Conservation (phyloP, 768 basidiomycete species). For the Lactarius pseudohatsudake region DNA sequence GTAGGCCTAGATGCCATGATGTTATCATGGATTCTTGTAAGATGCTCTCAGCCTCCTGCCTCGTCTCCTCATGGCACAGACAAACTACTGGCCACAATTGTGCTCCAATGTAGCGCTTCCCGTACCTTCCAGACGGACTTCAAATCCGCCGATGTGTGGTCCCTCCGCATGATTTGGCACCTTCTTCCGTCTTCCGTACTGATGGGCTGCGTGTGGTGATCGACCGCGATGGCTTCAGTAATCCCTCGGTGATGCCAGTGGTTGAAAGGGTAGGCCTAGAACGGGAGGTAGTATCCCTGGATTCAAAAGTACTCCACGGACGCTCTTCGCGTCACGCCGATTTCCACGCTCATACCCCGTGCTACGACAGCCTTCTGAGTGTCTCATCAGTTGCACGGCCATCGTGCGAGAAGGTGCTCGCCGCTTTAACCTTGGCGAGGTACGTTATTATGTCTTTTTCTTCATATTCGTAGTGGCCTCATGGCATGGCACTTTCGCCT, state of each 20-base stretch:
- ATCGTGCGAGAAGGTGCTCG: slow-evolving; percentile 67
- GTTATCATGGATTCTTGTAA: slow-evolving; percentile 30
- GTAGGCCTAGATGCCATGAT: slow-evolving; percentile 21
- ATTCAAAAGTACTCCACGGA: slow-evolving; percentile 53
- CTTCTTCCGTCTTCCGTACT: slow-evolving; percentile 88
- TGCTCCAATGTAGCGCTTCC: slow-evolving; percentile 46
- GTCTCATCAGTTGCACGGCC: slow-evolving; percentile 60
- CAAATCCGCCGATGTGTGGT: slow-evolving; percentile 91
- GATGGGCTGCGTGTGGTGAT: slow-evolving; percentile 62
- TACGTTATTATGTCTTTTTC: too few species aligned
- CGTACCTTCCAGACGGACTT: slow-evolving; percentile 71
- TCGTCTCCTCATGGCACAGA: slow-evolving; percentile 37
- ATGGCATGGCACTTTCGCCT: too few species aligned
- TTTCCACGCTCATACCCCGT: slow-evolving; percentile 70
- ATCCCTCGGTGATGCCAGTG: slow-evolving; percentile 33
- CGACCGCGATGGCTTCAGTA: slow-evolving; percentile 31
- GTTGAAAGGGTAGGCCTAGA: slow-evolving; percentile 56
- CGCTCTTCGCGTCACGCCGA: slow-evolving; percentile 66
- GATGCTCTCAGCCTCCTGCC: slow-evolving; percentile 44
- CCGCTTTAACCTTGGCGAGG: slow-evolving; percentile 70
- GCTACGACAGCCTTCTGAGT: slow-evolving; percentile 65
- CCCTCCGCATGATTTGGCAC: slow-evolving; percentile 92
- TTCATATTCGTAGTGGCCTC: too few species aligned
- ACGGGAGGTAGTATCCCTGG: slow-evolving; percentile 76
- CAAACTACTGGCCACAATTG: slow-evolving; percentile 38